Base-by-base conservation (phyloP, 768 basidiomycete species). In the Paxillus ammoniavirescens region DNA sequence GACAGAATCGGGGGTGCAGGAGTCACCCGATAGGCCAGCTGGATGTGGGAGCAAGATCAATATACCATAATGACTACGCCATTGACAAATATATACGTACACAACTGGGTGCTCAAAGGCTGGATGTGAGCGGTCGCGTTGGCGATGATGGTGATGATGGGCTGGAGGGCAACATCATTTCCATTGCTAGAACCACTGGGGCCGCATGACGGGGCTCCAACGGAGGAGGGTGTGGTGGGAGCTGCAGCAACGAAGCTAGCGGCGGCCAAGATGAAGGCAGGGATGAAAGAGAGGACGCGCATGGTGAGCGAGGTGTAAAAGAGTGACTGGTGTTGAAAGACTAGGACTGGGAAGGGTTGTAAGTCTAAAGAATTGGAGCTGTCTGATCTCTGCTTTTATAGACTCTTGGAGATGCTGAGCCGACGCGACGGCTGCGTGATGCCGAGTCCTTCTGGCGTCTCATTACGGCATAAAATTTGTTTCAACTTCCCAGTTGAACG, bases 221-320 rank as follows among this genome's bases (percentile, higher is more conserved):
- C 21, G 14, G 42, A 21, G 8, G 33, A n/a, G 18, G 40, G 2
- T 2, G 13, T 3, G 3, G 47, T 3, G 5, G 64, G 64, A 0
- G 43, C 56, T 4, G 63, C 64, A 35, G 50, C 54, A 9, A 62
- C 60, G 13, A 65, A 50, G 55, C 61, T 52, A 7, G 56, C 42
- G 2, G 53, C 64, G 0, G 53, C 57, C 8, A 60, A 42, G 15
- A 62, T 33, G 51, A 65, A 21, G 2, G 63, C 54, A 52, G 55
- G 52, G 53, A 65, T 58, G 1, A 65, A 62, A 5, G 63, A 62
- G 51, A 65, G 64, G 61, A 62, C 60, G 35, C 63, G 63, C 63
- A 65, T 65, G 41, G 42, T 58, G 49, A 55, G 50, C 50, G 50
- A 53, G 55, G 13, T 49, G 43, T 40, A 56, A 53, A 42, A 37